phyloP scores from a whole-genome alignment of 805 yeast genomes.

The Nakazawaea molendinolei region DNA sequence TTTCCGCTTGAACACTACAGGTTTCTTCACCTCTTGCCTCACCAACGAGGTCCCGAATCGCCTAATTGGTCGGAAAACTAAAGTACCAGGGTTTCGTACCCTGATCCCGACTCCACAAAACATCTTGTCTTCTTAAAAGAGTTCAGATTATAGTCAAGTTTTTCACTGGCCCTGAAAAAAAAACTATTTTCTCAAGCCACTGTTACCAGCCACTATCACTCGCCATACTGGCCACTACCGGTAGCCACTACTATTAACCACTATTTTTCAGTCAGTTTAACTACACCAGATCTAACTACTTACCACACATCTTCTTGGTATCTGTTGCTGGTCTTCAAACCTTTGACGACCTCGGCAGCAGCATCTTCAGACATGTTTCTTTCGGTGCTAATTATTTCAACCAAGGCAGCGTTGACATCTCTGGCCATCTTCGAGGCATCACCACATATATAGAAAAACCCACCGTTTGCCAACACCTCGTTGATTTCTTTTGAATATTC shows the following conservation, averaged over 20 bases:
- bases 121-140: no score
- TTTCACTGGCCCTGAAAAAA: no score
- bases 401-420: slow-evolving; percentile 73
- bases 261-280: no score
- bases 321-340: slow-evolving; percentile 74
- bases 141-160: no score
- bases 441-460: slow-evolving; percentile 92
- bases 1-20: slow-evolving; percentile 21
- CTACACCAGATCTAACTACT: slow-evolving; percentile 9
- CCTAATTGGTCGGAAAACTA: no score
- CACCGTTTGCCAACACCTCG: slow-evolving; percentile 57
- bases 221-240: no score
- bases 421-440: slow-evolving; percentile 96
- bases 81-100: no score
- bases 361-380: slow-evolving; percentile 59
- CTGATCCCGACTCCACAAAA: no score
- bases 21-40: slow-evolving; percentile 1
- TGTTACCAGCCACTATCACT: no score
- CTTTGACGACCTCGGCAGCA: slow-evolving; percentile 73
- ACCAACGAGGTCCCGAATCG: no score
- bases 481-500: slow-evolving; percentile 50
- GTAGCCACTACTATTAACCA: no score
- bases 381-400: slow-evolving; percentile 52
- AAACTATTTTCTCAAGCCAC: no score
- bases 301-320: slow-evolving; percentile 99